Percentiles rank a stretch among this genome's conserved stretches.
Evolutionary conservation across 2,329 filamentous ascomycete species (phyloP).

Genomic region (Chaetomiaceae sp.): DNA sequence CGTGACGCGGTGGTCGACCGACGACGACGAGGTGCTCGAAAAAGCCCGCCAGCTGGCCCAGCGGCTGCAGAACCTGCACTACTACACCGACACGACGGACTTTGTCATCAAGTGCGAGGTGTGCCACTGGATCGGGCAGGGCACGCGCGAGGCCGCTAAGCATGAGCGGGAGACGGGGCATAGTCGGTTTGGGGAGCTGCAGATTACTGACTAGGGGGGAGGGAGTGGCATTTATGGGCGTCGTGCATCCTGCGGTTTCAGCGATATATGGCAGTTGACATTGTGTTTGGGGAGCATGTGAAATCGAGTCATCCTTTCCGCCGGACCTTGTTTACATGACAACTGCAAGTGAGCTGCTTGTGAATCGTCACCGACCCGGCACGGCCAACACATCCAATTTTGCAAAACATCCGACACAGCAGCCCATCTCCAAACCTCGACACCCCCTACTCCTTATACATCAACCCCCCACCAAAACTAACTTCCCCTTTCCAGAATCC

Average conservation of each 20-base stretch:
- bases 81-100: constrained; percentile 82
- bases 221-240: not conserved
- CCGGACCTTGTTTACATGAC: too few species aligned
- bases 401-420: too few species aligned
- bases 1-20: constrained; percentile 52
- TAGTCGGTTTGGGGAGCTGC: constrained; percentile 37
- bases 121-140: constrained; percentile 65
- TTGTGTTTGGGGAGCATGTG: too few species aligned
- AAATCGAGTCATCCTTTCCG: too few species aligned
- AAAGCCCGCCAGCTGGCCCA: constrained; percentile 61
- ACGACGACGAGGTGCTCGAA: constrained; percentile 63
- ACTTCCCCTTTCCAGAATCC: constrained; percentile 34
- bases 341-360: too few species aligned
- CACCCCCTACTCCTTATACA: constrained; percentile 39
- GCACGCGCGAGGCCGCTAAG: constrained; percentile 53
- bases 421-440: too few species aligned
- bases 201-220: constrained; percentile 21
- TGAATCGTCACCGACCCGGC: too few species aligned
- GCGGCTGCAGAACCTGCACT: constrained; percentile 66
- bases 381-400: too few species aligned
- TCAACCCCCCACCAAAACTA: constrained; percentile 49
- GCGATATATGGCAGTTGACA: too few species aligned
- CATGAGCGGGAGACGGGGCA: constrained; percentile 61
- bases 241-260: too few species aligned
- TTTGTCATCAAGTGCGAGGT: constrained; percentile 75